These are phyloP conservation scores for Pigoraptor vietnamica DNA, from an alignment of 78 protist species.

Conservation along the genomic window DNA sequence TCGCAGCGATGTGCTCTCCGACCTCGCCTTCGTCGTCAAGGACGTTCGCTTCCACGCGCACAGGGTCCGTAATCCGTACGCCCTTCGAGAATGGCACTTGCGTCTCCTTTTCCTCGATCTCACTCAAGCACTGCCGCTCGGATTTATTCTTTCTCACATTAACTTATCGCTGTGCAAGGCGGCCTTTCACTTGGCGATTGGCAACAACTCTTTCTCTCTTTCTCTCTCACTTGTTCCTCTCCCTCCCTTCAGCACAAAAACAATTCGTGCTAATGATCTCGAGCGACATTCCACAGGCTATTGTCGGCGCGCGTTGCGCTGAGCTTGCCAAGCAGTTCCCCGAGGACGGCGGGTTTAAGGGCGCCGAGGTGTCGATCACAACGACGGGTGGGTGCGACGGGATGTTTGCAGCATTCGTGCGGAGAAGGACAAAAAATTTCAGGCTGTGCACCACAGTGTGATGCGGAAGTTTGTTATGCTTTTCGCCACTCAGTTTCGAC, in stretches of 20 bases:
- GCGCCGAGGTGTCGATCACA: background rate
- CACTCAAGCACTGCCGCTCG: no score
- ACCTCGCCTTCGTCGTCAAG: background rate
- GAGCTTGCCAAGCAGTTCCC: background rate
- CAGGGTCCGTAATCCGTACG: background rate
- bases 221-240: no score
- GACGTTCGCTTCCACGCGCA: background rate
- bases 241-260: no score
- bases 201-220: no score
- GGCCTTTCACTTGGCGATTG: no score
- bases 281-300: background rate
- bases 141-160: no score
- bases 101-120: no score
- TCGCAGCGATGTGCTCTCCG: background rate
- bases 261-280: no score
- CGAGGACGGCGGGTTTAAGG: background rate
- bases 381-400: background rate
- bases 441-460: background rate
- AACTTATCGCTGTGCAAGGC: no score
- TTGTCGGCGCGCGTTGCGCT: background rate
- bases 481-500: background rate
- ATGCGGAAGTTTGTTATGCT: no score
- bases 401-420: background rate
- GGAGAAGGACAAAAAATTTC: background rate
- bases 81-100: no score